Evolutionary conservation across 495 filamentous ascomycete species (phyloP), one percentile per base, ranked within the genome.

Genomic region (Trichoderma reesei): DNA sequence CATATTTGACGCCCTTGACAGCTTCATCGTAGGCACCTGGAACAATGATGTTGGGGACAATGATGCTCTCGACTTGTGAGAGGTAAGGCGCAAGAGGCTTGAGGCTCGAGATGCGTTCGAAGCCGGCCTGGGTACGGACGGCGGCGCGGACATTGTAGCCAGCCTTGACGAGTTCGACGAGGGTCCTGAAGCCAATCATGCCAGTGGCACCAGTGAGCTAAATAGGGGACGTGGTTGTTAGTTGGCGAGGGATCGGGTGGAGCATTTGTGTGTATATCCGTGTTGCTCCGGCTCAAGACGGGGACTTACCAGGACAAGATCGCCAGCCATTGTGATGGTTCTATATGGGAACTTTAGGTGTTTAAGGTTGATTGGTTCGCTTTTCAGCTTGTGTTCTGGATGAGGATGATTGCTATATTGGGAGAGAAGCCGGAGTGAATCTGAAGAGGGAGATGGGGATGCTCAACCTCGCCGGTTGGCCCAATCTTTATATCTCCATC

Each of bases 21-120:
- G 73, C 75, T 41, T 75, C 69, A 48, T 78, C 71, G 66, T 76
- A 81, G 18, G 74, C 74, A n/a, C 68, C 71, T 2, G 70, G 59
- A 5, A 69, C 68, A 1, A 72, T 31, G 20, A 80, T 71, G 64
- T 81, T 76, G 31, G 77, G 73, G 3, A 83, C 70, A 31, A 76
- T 65, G 48, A 68, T 54, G 59, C 76, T 75, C n/a, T 64, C 62
- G 1, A 77, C 68, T 13, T 44, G 39, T n/a, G 38, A 44, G 46
- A 69, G 14, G 8, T 65, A 62, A n/a, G 69, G 69, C 39, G 48
- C 51, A 34, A 56, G 26, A 34, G 51, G 51, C 51, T 56, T 56
- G 26, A 56, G 51, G n/a, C 62, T 64, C 18, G 68, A 63, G 64
- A 71, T 26, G 20, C 61, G 39, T 61, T 72, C 42, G 18, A 65